Evolutionary conservation across 306 rosid species (phyloP), one percentile per base, ranked within the genome.

Genomic region (Cicer chorassanicum): DNA sequence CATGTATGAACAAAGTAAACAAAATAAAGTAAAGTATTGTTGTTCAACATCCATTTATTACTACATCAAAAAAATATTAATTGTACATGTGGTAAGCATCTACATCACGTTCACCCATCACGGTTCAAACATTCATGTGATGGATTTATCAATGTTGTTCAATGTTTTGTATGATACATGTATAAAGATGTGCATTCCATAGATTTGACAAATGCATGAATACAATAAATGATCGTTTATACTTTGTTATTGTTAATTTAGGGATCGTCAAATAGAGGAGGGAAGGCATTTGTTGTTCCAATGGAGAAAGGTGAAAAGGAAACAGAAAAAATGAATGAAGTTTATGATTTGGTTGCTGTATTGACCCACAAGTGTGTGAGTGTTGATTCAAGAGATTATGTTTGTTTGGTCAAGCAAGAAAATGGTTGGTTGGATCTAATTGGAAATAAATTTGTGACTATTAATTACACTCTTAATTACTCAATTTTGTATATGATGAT

Each of bases 401-500:
- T 86, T 79, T 97, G 84, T 38, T 95, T 97, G 99, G 98, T 92
- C 88, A 92, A 92, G 91, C 99, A 95, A 92, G 98, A 92, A 88
- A 92, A 84, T 61, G 99, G 99, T 95, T 56, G 49, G 98, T 76
- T 79, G 18, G 18, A 16, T 16, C 18, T 16, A 16, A 59, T 88
- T 14, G 78, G 50, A 42, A 68, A 50, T 40, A 42, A 15, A 63
- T 9, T 9, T 72, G 48, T 80, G 40, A 42, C n/a, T 6, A 49
- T 72, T 72, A 43, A 8, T 45, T 42, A 68, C 68, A 16, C 18
- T 16, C 0, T 0, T 16, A 16, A 16, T 16, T 16, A 16, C 18
- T 16, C 18, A 16, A 16, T 16, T 16, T 16, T 16, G 18, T 63
- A 19, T 29, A 61, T 59, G 18, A 16, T 16, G 4, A 16, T 41